A percentile compares a stretch with the other conserved stretches of the same genome.
These are phyloP conservation scores for Polytrichum commune DNA, from an alignment of 225 moss, liverwort and hornwort genomes.

Conservation along the genomic window DNA sequence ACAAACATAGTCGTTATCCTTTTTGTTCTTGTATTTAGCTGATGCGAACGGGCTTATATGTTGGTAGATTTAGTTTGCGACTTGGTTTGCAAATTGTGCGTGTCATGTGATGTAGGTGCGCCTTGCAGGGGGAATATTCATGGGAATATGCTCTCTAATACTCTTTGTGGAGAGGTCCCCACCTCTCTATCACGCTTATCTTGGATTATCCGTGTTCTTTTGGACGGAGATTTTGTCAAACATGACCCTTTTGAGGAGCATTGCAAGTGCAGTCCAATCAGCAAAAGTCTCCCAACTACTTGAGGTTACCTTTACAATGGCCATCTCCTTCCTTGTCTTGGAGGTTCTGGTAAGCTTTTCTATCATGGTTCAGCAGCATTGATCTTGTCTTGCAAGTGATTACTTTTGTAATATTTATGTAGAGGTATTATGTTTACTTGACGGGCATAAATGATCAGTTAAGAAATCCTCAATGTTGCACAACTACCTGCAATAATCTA, in stretches of 20 bases:
- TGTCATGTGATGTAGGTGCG: constrained; percentile 72
- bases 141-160: constrained; percentile 67
- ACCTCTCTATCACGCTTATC: constrained; percentile 81
- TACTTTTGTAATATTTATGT: too few relatives aligned
- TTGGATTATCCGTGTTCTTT: constrained; percentile 82
- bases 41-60: neutral
- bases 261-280: constrained; percentile 42
- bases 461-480: too few relatives aligned
- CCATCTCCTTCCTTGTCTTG: constrained; percentile 57
- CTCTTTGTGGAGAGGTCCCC: constrained; percentile 77
- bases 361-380: neutral
- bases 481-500: too few relatives aligned
- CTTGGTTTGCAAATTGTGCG: constrained; percentile 16
- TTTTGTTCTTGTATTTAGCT: too few relatives aligned
- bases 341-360: constrained; percentile 81
- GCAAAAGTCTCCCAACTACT: constrained; percentile 56
- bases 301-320: constrained; percentile 38
- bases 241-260: constrained; percentile 29
- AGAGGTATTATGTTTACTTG: too few relatives aligned
- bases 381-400: too few relatives aligned
- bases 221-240: constrained; percentile 83
- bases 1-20: too few relatives aligned
- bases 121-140: constrained; percentile 65
- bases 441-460: too few relatives aligned
- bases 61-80: constrained; percentile 8